These are phyloP conservation scores for Teratosphaeria epicoccoides DNA, from an alignment of 2,329 filamentous ascomycete genomes.

Conservation along the genomic window DNA sequence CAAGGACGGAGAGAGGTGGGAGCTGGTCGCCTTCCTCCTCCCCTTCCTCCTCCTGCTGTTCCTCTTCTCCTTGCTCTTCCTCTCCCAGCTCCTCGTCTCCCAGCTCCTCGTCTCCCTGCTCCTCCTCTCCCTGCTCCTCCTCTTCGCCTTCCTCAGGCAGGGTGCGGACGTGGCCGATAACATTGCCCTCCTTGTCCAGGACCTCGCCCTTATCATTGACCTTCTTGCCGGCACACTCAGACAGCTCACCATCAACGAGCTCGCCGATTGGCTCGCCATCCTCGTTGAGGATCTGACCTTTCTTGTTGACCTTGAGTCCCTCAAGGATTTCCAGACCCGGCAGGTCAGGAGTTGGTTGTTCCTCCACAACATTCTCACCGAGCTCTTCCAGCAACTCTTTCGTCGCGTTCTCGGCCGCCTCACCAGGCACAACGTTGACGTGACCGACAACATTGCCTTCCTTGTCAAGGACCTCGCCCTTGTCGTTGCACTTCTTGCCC, in stretches of 20 bases:
- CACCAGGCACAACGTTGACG: conserved; percentile 38
- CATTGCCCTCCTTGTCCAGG: conserved; percentile 52
- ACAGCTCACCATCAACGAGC: conserved; percentile 46
- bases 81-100: conserved; percentile 27
- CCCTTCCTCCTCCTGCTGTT: conserved; percentile 25
- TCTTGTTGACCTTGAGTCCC: conserved; percentile 49
- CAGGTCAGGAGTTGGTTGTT: conserved; percentile 20
- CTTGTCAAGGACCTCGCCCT: conserved; percentile 42
- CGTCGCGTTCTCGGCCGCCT: conserved; percentile 41
- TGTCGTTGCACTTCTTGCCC: conserved; percentile 41
- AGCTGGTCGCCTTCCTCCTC: conserved; percentile 26
- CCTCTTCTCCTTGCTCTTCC: conserved; percentile 35
- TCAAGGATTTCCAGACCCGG: conserved; percentile 40
- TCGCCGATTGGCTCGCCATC: conserved; percentile 45
- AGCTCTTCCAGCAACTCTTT: conserved; percentile 38
- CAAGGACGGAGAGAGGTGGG: conserved; percentile 39
- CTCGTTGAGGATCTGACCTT: conserved; percentile 43
- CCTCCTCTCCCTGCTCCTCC: conserved; percentile 20
- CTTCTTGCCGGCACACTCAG: conserved; percentile 55
- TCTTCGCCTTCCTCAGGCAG: conserved; percentile 33
- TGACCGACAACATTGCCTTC: conserved; percentile 40
- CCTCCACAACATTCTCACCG: conserved; percentile 26
- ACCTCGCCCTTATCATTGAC: conserved; percentile 55
- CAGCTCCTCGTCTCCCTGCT: conserved; percentile 37
- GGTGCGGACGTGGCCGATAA: conserved; percentile 51